Evolutionary conservation across 2,329 filamentous ascomycete genomes (phyloP), one percentile per base, ranked within the genome.

Genomic region (Didymella glomerata): DNA sequence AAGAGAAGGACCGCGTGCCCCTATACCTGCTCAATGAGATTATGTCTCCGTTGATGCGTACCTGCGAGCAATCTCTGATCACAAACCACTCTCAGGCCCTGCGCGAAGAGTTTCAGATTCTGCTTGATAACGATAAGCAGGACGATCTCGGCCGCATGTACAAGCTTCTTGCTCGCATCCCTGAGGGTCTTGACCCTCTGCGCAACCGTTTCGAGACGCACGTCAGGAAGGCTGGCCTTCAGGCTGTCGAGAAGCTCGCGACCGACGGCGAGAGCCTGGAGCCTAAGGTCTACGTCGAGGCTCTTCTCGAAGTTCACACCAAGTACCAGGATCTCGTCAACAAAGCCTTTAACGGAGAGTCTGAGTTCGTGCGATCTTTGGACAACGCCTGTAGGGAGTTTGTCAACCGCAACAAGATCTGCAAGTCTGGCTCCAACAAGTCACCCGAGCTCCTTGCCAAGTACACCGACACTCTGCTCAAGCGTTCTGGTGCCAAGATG

Each of bases 101-200:
- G 3, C 87, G 94, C 27, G 95, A 99, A 68, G 95, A 99, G 77
- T 99, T 99, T 78, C 95, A 99, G 77, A 84, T 93, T 4, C 85
- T 99, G 20, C 84, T 99, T 22, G 93, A 99, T 69, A 94, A 96
- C 70, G 92, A 99, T 78, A 90, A 94, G 60, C 92, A 96, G 70
- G 93, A 97, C 16, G 95, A 99, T 73, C 92, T 99, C 83, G 91
- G 91, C 14, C 88, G 95, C 51, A 98, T 99, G 95, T 99, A 98
- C 77, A 92, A 89, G 70, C 85, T 99, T 0, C 84, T 99, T 2
- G 91, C 91, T 0, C 86, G 93, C 50, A 97, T 99, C 64, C 90
- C 91, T 8, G 93, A 97, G 60, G 95, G 95, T 0, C 82, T 99
- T 20, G 94, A 98, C 53, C 94, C 95, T 11, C 83, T 99, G 1